A percentile compares a stretch with the other conserved stretches of the same genome.
Evolutionary conservation across 441 rosid genomes (phyloP).

Genomic region (Jatropha podagrica): DNA sequence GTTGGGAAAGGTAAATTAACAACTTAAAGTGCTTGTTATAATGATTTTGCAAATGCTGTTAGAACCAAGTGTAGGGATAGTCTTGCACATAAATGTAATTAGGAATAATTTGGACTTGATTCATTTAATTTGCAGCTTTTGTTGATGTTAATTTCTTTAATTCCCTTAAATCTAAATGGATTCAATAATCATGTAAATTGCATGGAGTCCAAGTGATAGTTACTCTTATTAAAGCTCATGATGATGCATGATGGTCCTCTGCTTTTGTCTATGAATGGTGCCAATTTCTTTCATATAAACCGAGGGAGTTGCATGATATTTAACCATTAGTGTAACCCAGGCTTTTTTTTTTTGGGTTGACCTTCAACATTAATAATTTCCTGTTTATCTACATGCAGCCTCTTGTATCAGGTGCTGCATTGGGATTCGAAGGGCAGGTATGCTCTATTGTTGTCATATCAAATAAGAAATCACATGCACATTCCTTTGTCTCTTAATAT

Average conservation of each 20-base stretch:
- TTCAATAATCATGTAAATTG: neutral
- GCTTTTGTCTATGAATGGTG: too few species aligned
- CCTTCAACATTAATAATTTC: conserved; percentile 17
- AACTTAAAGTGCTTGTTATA: neutral
- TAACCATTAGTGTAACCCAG: neutral
- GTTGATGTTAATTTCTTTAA: neutral
- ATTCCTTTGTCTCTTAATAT: neutral
- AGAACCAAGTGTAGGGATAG: neutral
- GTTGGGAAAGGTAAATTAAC: conserved; percentile 69
- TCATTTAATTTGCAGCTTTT: neutral
- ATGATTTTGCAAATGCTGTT: neutral
- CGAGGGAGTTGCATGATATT: neutral
- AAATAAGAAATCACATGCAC: neutral
- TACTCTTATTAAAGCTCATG: neutral
- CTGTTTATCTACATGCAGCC: conserved; percentile 52
- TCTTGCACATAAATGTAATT: neutral
- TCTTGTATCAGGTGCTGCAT: conserved; percentile 96
- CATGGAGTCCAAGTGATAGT: neutral
- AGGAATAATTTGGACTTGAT: neutral
- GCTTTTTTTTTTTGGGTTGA: neutral
- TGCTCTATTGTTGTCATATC: conserved; percentile 6
- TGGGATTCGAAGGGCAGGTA: conserved; percentile 98
- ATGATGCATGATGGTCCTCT: neutral
- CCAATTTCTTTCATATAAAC: neutral
- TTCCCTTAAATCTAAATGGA: neutral